Conservation (phyloP, 176 grass and related monocot genomes). For the Juncus inflexus region DNA sequence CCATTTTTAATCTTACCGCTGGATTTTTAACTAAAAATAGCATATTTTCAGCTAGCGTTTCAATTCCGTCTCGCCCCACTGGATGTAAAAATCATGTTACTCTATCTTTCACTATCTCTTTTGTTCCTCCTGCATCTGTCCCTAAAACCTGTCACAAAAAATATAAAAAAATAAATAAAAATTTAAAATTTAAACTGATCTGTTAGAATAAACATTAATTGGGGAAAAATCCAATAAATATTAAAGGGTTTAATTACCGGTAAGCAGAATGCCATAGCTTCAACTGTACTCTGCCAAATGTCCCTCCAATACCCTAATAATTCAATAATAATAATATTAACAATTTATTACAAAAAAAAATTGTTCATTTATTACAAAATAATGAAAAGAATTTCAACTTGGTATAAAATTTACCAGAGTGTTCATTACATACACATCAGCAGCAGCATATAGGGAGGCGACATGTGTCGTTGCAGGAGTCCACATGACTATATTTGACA, state of each 20-base stretch:
- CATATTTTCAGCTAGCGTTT: slow-evolving; percentile 37
- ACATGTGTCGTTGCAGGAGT: slow-evolving; percentile 42
- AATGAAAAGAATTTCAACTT: background rate
- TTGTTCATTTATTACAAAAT: background rate
- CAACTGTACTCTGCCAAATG: slow-evolving; percentile 59
- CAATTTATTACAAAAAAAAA: slow-evolving; percentile 2
- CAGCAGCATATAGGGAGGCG: slow-evolving; percentile 42
- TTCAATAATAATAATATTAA: slow-evolving; percentile 1
- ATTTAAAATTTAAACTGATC: no score
- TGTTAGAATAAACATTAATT: background rate
- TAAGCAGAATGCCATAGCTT: slow-evolving; percentile 64
- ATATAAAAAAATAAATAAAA: no score
- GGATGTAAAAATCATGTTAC: slow-evolving; percentile 47
- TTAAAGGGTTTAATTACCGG: slow-evolving; percentile 23
- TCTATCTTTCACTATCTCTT: slow-evolving; percentile 36
- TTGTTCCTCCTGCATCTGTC: slow-evolving; percentile 46
- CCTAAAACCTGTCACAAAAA: slow-evolving; percentile 31
- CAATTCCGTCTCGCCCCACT: slow-evolving; percentile 25
- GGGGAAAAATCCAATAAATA: background rate
- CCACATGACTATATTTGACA: slow-evolving; percentile 44
- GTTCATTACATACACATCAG: slow-evolving; percentile 51
- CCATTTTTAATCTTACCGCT: slow-evolving; percentile 33
- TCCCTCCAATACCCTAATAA: slow-evolving; percentile 43
- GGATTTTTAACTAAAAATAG: slow-evolving; percentile 36
- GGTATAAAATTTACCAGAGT: slow-evolving; percentile 39